Conservation (phyloP, 805 yeast species). For the Yarrowia porcina region DNA sequence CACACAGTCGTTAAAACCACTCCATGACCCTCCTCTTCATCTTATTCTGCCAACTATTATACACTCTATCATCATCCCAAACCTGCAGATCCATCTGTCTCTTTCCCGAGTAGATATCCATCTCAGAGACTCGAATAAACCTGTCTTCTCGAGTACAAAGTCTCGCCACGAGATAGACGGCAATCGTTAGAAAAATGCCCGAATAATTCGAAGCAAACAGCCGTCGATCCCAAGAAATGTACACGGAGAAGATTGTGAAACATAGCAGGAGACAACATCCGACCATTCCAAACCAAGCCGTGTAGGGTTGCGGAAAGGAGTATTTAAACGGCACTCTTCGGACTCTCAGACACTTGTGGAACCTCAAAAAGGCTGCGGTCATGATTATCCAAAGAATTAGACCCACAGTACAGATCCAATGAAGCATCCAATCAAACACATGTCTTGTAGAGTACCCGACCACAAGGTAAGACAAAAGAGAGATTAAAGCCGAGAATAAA, state of each 20-base stretch:
- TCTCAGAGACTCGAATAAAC: conserved; percentile 63
- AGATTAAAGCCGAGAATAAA: conserved; percentile 57
- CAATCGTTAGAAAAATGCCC: conserved; percentile 51
- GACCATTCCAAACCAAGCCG: conserved; percentile 59
- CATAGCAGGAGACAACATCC: conserved; percentile 52
- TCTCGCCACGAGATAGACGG: conserved; percentile 55
- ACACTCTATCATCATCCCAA: conserved; percentile 68
- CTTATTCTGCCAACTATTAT: conserved; percentile 24
- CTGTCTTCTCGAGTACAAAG: conserved; percentile 48
- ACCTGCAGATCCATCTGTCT: conserved; percentile 75
- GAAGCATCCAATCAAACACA: conserved; percentile 64
- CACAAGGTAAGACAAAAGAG: conserved; percentile 58
- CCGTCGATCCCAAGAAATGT: conserved; percentile 58
- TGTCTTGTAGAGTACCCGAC: conserved; percentile 55
- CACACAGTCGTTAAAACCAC: not conserved
- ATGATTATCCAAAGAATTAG: conserved; percentile 76
- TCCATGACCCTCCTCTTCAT: conserved; percentile 7
- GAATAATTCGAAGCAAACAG: conserved; percentile 66
- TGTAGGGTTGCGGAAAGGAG: conserved; percentile 51
- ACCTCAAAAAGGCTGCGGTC: conserved; percentile 61
- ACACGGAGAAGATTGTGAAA: conserved; percentile 61
- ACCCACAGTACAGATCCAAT: conserved; percentile 69
- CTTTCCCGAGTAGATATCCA: conserved; percentile 81
- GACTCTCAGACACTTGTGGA: conserved; percentile 56
- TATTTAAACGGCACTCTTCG: conserved; percentile 53